Base-by-base conservation (phyloP, 805 yeast genomes). In the Metschnikowia vanudenii region DNA sequence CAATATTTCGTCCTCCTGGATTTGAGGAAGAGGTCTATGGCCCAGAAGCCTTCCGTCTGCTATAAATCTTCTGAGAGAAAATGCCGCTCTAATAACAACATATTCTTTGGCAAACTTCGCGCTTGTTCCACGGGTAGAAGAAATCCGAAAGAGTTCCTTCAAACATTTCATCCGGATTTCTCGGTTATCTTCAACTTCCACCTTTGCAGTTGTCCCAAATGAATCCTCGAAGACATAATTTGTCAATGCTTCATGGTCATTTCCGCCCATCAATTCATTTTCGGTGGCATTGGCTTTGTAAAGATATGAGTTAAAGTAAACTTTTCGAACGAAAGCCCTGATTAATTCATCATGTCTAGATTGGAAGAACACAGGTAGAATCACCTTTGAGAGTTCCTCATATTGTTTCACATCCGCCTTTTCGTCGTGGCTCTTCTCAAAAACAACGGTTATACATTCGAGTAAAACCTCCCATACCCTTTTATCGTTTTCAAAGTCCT, bases 1-100 rank as follows among this genome's bases (percentile, higher is more conserved):
- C 11, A 53, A 51, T n/a, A 90, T 57, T 60, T 91, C 98, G 5
- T 68, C 63, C 44, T 78, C 78, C 53, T 88, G 88, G 7, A 86
- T 62, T 33, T 76, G 72, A 0, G 92, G 79, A 13, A 86, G 68
- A 1, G 97, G 97, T 43, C 77, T 77, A 26, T 63, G 69, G 30
- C 81, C 79, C 5, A 84, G 59, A 11, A 90, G 64, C 28, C 73
- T 76, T 41, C 75, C 78, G 52, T 86, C 90, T 13, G 84, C 79
- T 6, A 86, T 68, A 50, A 79, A 82, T 48, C 85, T 78, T 45
- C 85, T 73, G 37, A 91, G 64, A 0, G 80, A 75, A 50, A 86
- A 73, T 0, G 85, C 80, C 20, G 78, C 67, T 34, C 96, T 71
- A 16, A 81, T 71, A 0, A 79, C 63, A 28, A 87, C 69, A 54